phyloP scores from a whole-genome alignment of 1,284 basidiomycete species.

The Ganoderma sinense region DNA sequence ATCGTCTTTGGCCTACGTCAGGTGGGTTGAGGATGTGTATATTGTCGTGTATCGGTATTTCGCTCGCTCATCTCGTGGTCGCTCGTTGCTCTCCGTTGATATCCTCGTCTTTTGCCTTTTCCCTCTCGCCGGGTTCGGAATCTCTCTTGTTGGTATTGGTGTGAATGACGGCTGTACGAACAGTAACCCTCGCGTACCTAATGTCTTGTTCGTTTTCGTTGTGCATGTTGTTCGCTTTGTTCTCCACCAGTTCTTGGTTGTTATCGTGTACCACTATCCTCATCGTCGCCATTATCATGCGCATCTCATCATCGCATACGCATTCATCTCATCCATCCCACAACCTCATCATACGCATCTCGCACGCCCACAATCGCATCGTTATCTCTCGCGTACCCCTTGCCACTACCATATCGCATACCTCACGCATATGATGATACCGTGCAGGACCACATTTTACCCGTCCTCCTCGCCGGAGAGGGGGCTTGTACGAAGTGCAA shows the following conservation, averaged over 20 bases:
- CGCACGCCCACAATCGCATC: conserved; percentile 11
- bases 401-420: conserved; percentile 11
- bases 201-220: conserved; percentile 22
- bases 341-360: background rate
- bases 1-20: conserved; percentile 2
- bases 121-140: conserved; percentile 8
- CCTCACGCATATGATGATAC: conserved; percentile 24
- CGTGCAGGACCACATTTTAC: conserved; percentile 14
- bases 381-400: conserved; percentile 12
- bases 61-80: conserved; percentile 24
- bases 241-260: conserved; percentile 20
- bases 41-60: conserved; percentile 31
- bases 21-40: conserved; percentile 23
- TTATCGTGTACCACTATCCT: conserved; percentile 22
- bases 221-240: conserved; percentile 25
- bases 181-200: conserved; percentile 19
- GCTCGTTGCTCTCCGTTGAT: conserved; percentile 22
- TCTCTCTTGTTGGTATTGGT: conserved; percentile 10
- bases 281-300: conserved; percentile 3
- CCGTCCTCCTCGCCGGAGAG: background rate
- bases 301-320: conserved; percentile 20
- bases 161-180: conserved; percentile 27
- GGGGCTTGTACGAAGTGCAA: conserved; percentile 16
- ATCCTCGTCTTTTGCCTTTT: conserved; percentile 8
- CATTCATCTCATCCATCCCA: conserved; percentile 3